phyloP scores from a whole-genome alignment of 225 moss, liverwort and hornwort species.

The Anthoceros angustus region DNA sequence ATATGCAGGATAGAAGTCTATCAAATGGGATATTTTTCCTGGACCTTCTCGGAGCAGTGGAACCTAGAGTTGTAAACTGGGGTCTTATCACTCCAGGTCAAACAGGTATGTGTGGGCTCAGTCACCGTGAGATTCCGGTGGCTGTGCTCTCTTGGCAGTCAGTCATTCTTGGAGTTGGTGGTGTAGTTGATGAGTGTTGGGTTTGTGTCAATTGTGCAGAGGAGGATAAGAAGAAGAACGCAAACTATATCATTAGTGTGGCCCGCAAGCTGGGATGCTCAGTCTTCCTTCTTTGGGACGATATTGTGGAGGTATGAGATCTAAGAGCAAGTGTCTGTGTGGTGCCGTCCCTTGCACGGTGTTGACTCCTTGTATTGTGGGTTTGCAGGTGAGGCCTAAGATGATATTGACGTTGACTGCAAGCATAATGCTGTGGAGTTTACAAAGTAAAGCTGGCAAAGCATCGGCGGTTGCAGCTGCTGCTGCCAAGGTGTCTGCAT shows the following conservation, averaged over 20 bases:
- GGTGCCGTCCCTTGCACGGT: not conserved
- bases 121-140: not conserved
- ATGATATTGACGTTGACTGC: constrained; percentile 83
- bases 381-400: constrained; percentile 65
- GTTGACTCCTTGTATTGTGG: not conserved
- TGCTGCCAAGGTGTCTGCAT: too few species aligned
- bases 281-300: constrained; percentile 87
- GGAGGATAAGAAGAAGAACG: constrained; percentile 84
- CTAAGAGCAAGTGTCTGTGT: not conserved
- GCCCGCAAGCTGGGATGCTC: constrained; percentile 94
- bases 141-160: too few species aligned
- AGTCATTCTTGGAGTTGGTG: too few species aligned
- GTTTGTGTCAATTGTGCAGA: constrained; percentile 27
- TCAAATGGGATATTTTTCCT: constrained; percentile 72
- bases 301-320: constrained; percentile 66
- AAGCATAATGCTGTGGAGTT: constrained; percentile 94
- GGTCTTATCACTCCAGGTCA: constrained; percentile 51
- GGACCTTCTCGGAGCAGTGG: constrained; percentile 77
- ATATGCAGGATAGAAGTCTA: constrained; percentile 66
- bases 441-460: constrained; percentile 43
- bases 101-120: constrained; percentile 28
- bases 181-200: too few species aligned
- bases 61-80: constrained; percentile 90
- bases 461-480: not conserved
- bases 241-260: constrained; percentile 85